These are phyloP conservation scores for Corymbia calophylla DNA, from an alignment of 441 rosid genomes.

Conservation along the genomic window DNA sequence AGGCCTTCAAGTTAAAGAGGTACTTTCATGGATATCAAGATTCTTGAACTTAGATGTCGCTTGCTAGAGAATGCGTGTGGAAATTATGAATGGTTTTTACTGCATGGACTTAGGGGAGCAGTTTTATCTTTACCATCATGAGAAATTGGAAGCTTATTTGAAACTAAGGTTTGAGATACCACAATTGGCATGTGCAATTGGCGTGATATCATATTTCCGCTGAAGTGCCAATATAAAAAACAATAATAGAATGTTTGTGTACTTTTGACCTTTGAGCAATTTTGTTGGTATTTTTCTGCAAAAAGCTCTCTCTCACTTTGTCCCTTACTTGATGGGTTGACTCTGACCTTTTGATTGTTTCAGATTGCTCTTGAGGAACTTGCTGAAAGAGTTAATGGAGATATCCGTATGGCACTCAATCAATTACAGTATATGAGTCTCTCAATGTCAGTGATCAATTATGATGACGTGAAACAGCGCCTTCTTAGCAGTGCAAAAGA, in stretches of 20 bases:
- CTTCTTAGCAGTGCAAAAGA: constrained; percentile 86
- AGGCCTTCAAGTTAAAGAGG: constrained; percentile 82
- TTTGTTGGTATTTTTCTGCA: neutral
- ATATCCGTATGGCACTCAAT: constrained; percentile 91
- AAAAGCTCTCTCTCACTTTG: neutral
- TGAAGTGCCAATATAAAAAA: neutral
- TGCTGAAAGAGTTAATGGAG: constrained; percentile 95
- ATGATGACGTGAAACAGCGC: constrained; percentile 85
- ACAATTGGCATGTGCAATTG: neutral
- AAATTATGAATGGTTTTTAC: neutral
- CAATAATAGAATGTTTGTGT: neutral
- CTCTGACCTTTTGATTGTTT: neutral
- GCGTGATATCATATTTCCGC: neutral
- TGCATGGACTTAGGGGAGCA: neutral
- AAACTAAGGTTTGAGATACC: neutral
- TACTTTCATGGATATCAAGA: constrained; percentile 9
- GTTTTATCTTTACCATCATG: neutral
- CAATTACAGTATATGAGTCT: constrained; percentile 95
- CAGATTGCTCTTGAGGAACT: constrained; percentile 94
- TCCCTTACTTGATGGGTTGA: neutral
- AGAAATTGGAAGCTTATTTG: neutral
- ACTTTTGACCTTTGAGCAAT: neutral
- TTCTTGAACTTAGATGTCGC: neutral
- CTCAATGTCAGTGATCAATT: constrained; percentile 76
- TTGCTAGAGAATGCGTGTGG: neutral